Conservation (phyloP, 179 eudicot genomes). For the Beta macrorhiza region DNA sequence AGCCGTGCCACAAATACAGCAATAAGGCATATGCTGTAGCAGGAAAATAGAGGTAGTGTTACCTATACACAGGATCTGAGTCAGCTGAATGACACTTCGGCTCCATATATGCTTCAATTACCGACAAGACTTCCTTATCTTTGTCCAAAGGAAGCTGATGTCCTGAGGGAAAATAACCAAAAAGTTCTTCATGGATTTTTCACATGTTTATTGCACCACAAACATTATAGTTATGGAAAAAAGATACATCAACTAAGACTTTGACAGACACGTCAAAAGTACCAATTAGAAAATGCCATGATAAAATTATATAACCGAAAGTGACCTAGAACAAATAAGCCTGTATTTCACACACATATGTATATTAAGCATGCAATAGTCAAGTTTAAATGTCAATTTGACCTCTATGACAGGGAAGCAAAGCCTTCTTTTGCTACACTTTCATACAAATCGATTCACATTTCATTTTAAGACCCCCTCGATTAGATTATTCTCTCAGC, state of each 20-base stretch:
- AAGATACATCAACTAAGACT: not conserved
- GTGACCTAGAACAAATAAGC: not conserved
- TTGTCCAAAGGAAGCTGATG: conserved; percentile 25
- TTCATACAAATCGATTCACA: no score
- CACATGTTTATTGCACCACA: not conserved
- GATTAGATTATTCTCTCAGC: no score
- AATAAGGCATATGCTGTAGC: not conserved
- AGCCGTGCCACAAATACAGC: not conserved
- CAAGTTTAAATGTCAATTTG: no score
- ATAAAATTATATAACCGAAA: not conserved
- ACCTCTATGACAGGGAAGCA: no score
- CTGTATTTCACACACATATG: no score
- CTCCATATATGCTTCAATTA: conserved; percentile 76
- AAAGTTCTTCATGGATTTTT: not conserved
- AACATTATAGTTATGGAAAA: not conserved
- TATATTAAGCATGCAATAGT: no score
- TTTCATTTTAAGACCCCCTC: no score
- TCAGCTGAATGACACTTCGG: conserved; percentile 86
- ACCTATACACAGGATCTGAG: conserved; percentile 77
- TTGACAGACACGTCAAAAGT: not conserved
- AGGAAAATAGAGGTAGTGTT: conserved; percentile 11
- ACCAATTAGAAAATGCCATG: not conserved
- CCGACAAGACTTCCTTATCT: conserved; percentile 46
- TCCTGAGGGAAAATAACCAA: conserved; percentile 32
- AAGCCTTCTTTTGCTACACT: no score